phyloP scores from a whole-genome alignment of 768 basidiomycete species.

The Paxillus rubicundulus region DNA sequence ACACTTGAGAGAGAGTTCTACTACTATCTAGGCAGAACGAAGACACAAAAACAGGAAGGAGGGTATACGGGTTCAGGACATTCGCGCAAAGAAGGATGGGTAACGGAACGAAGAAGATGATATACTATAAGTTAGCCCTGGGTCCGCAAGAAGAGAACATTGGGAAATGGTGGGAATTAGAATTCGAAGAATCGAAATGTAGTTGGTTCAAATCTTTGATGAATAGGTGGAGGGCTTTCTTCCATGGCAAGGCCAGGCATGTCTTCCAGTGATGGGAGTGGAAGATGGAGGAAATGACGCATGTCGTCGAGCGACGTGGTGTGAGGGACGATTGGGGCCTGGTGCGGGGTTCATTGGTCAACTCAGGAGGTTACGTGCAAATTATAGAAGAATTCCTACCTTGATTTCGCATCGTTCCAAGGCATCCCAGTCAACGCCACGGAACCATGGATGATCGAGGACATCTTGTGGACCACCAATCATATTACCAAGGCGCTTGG shows the following conservation, averaged over 20 bases:
- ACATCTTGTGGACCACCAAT: slow-evolving; percentile 90
- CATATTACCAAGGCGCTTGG: slow-evolving; percentile 89
- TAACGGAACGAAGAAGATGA: slow-evolving; percentile 2
- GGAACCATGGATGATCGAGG: slow-evolving; percentile 91
- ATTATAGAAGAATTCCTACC: slow-evolving; percentile 44
- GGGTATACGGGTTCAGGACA: slow-evolving; percentile 9
- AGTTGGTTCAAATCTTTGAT: slow-evolving; percentile 64
- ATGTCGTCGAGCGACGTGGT: slow-evolving; percentile 80
- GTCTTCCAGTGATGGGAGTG: slow-evolving; percentile 71
- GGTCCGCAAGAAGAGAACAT: slow-evolving; percentile 6
- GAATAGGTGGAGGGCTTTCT: slow-evolving; percentile 55
- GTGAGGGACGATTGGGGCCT: slow-evolving; percentile 88
- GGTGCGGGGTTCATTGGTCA: slow-evolving; percentile 8
- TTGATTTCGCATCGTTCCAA: slow-evolving; percentile 83
- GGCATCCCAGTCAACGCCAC: slow-evolving; percentile 90
- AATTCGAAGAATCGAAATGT: slow-evolving; percentile 77
- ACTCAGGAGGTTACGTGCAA: background rate
- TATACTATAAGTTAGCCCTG: slow-evolving; percentile 29
- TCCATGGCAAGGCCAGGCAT: slow-evolving; percentile 75
- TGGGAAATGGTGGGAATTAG: slow-evolving; percentile 34
- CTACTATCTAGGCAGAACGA: background rate
- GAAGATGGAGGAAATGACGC: slow-evolving; percentile 80
- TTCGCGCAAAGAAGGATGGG: background rate
- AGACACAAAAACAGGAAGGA: background rate
- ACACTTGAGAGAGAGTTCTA: slow-evolving; percentile 14